These are phyloP conservation scores for Pseudogymnoascus sp. DNA, from an alignment of 2,329 filamentous ascomycete genomes.

Conservation along the genomic window DNA sequence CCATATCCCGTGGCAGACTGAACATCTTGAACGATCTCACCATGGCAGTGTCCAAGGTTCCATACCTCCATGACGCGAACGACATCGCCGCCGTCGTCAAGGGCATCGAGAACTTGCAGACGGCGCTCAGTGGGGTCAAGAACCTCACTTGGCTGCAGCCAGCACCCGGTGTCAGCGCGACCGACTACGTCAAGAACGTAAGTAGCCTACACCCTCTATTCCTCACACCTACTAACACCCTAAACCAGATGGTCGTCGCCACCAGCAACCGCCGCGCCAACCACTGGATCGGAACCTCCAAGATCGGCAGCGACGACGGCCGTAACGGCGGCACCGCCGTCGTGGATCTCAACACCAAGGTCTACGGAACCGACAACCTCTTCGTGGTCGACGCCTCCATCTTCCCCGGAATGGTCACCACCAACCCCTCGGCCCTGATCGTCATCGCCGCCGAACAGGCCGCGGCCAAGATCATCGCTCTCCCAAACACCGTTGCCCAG, in stretches of 20 bases:
- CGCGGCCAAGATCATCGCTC: constrained; percentile 40
- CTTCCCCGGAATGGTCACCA: constrained; percentile 59
- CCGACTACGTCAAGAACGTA: constrained; percentile 46
- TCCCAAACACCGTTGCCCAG: constrained; percentile 16
- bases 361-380: constrained; percentile 60
- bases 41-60: constrained; percentile 50
- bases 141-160: constrained; percentile 49
- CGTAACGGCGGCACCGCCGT: constrained; percentile 46
- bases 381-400: constrained; percentile 61
- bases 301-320: constrained; percentile 50
- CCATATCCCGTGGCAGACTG: constrained; percentile 50
- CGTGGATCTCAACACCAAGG: constrained; percentile 53
- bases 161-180: constrained; percentile 39
- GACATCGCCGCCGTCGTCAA: constrained; percentile 55
- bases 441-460: constrained; percentile 57
- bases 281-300: constrained; percentile 50
- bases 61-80: constrained; percentile 45
- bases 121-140: constrained; percentile 43
- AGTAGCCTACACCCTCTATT: constrained; percentile 16
- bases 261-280: constrained; percentile 33
- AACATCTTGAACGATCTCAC: constrained; percentile 49
- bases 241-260: constrained; percentile 13
- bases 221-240: not conserved
- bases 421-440: constrained; percentile 58
- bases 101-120: constrained; percentile 52